Evolutionary conservation across 495 filamentous ascomycete species (phyloP), one percentile per base, ranked within the genome.

Genomic region (Penicillium dipodomyicola): DNA sequence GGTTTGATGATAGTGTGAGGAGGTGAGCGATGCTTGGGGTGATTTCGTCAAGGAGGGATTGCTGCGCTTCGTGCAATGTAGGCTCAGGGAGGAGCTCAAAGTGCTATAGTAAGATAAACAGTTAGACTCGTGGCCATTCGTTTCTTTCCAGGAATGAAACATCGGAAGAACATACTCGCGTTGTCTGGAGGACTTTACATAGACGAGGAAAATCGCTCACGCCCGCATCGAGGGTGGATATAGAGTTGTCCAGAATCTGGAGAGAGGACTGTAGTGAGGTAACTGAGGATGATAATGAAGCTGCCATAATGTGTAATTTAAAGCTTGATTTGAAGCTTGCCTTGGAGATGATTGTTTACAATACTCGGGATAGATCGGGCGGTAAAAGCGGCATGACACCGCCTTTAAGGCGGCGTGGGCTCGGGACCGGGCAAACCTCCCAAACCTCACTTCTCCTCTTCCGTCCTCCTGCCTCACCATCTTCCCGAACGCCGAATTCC

Each of bases 81-180:
- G 84, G 79, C 62, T 87, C 84, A 23, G 89, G 83, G 35, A 90
- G 82, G 35, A 92, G 80, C 67, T 93, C 89, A 70, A 91, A 93
- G 73, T 92, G 89, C 86, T 90, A 60, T 41, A 45, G n/a, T 32
- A 44, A 23, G 51, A 50, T 57, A 49, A 20, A 54, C 35, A 37
- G 33, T 48, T 20, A 19, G 43, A 45, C 29, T 20, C 17, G 2
- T 46, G 12, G 9, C 45, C 49, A 42, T 30, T 50, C 47, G 25
- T 25, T 53, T 23, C 1, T 39, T 44, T 10, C 15, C 2, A 32
- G 14, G 3, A 22, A 23, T 42, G 39, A 10, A 15, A 12, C 5
- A 40, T 22, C 17, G 56, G 53, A 8, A 62, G 54, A 27, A 63
- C 80, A 45, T 77, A 90, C 88, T 56, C 88, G 73, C 23, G 87